phyloP scores from a whole-genome alignment of 1,284 basidiomycete species.

The Ustilago loliicola region DNA sequence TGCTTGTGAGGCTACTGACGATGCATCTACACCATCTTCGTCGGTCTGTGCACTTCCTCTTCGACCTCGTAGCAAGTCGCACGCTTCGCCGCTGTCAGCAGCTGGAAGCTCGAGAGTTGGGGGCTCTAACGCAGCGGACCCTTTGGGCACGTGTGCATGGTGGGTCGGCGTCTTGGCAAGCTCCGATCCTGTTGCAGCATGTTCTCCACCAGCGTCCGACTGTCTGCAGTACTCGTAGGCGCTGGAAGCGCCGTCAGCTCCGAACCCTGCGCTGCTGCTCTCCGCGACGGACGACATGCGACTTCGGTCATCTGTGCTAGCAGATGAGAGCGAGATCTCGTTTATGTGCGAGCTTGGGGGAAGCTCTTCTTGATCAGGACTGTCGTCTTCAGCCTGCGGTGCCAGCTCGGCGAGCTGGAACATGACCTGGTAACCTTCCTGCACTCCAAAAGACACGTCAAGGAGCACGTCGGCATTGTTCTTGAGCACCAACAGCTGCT shows the following conservation, averaged over 20 bases:
- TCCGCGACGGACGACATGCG: constrained; percentile 35
- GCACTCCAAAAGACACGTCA: constrained; percentile 72
- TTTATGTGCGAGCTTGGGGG: constrained; percentile 42
- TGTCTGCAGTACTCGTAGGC: constrained; percentile 25
- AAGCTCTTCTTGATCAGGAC: constrained; percentile 41
- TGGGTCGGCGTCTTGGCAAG: constrained; percentile 60
- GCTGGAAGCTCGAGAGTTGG: constrained; percentile 51
- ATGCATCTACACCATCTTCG: constrained; percentile 58
- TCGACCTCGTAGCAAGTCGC: constrained; percentile 29
- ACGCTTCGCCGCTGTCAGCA: constrained; percentile 21
- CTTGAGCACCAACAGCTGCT: constrained; percentile 72
- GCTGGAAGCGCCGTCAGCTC: constrained; percentile 30
- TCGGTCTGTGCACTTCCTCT: constrained; percentile 37
- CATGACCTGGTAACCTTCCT: constrained; percentile 72
- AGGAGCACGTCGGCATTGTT: constrained; percentile 72
- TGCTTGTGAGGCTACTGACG: constrained; percentile 65
- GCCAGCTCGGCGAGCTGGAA: constrained; percentile 72
- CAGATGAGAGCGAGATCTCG: constrained; percentile 47
- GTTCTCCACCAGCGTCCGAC: constrained; percentile 30
- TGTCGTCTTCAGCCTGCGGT: constrained; percentile 54
- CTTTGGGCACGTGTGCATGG: constrained; percentile 50
- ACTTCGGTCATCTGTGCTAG: constrained; percentile 39
- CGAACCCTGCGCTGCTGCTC: constrained; percentile 39
- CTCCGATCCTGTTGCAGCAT: constrained; percentile 39
- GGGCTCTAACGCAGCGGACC: constrained; percentile 43